These are phyloP conservation scores for Nicotiana tomentosiformis DNA, from an alignment of 257 asterid genomes.

Conservation along the genomic window DNA sequence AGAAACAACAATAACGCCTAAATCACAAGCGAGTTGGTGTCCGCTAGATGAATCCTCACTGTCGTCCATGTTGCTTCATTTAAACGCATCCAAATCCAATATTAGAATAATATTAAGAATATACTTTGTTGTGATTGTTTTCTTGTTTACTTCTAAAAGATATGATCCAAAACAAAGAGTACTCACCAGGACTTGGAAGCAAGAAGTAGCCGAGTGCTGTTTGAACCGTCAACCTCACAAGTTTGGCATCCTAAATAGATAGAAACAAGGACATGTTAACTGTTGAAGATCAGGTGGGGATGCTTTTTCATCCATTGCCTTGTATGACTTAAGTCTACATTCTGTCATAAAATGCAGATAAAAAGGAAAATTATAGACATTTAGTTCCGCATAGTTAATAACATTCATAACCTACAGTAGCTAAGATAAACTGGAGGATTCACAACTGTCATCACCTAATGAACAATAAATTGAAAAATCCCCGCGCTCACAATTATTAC, in stretches of 20 bases:
- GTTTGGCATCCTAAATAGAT: background rate
- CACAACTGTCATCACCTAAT: background rate
- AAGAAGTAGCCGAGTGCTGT: background rate
- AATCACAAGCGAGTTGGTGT: too few species aligned
- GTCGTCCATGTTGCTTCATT: too few species aligned
- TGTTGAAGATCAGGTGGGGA: background rate
- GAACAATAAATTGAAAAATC: background rate
- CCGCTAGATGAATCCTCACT: too few species aligned
- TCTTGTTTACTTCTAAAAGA: background rate
- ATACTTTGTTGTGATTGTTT: background rate
- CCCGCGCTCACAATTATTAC: background rate
- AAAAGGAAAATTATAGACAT: background rate
- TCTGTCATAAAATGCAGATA: background rate
- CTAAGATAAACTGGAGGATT: background rate
- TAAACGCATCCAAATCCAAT: too few species aligned
- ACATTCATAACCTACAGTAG: background rate
- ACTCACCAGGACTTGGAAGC: background rate
- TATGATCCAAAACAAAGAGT: background rate
- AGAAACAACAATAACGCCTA: too few species aligned
- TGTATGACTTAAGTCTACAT: background rate
- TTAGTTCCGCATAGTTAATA: background rate
- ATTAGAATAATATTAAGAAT: too few species aligned
- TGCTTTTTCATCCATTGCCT: background rate
- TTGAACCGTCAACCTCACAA: background rate
- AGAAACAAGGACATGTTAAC: conserved; percentile 1